phyloP scores from a whole-genome alignment of 129 eudicot species.

The Chrysanthemum makinoi region DNA sequence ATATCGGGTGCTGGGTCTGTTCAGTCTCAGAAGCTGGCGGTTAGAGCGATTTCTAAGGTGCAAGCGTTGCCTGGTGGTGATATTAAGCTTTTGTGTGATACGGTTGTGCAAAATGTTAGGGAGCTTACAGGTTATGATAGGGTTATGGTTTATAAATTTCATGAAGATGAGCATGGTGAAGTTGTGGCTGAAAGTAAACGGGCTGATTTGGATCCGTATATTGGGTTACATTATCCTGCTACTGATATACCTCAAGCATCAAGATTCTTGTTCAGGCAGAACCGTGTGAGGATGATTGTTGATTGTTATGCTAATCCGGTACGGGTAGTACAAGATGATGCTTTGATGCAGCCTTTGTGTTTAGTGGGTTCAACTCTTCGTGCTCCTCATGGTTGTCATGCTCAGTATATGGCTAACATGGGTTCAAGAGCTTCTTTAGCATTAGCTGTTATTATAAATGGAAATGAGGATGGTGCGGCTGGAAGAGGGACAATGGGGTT shows the following conservation, averaged over 20 bases:
- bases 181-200: conserved; percentile 90
- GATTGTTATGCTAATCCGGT: conserved; percentile 72
- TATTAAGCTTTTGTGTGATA: conserved; percentile 78
- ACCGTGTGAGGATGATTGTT: conserved; percentile 85
- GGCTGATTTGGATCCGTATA: conserved; percentile 81
- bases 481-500: conserved; percentile 67
- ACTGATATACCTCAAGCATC: conserved; percentile 99
- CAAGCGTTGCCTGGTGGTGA: conserved; percentile 96
- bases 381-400: conserved; percentile 98
- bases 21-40: conserved; percentile 95
- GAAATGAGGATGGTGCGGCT: conserved; percentile 57
- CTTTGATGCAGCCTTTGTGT: conserved; percentile 73
- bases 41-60: conserved; percentile 72
- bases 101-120: conserved; percentile 76
- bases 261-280: conserved; percentile 76
- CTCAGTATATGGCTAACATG: conserved; percentile 98
- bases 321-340: conserved; percentile 68
- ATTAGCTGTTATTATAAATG: conserved; percentile 84
- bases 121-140: conserved; percentile 88
- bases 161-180: conserved; percentile 99
- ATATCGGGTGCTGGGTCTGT: conserved; percentile 86
- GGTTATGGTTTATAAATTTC: conserved; percentile 96
- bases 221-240: conserved; percentile 95
- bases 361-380: conserved; percentile 91
- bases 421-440: conserved; percentile 94